phyloP scores from a whole-genome alignment of 331 rosid species.

The Erythrophleum ivorense region DNA sequence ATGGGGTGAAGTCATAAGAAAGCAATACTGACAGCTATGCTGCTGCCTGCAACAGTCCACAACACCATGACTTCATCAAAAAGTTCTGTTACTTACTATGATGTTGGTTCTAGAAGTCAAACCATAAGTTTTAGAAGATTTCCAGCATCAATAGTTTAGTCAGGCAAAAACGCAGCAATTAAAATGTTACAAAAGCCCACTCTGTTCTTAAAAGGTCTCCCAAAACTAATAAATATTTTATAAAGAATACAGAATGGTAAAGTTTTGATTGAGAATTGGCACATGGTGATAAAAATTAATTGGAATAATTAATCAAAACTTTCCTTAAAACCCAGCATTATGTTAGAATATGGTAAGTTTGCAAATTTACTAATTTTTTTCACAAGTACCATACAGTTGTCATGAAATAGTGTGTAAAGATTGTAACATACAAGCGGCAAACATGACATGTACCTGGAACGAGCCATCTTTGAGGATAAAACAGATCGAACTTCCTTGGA shows the following conservation, averaged over 20 bases:
- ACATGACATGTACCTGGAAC: constrained; percentile 71
- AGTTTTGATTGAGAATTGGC: background rate
- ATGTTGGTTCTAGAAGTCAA: background rate
- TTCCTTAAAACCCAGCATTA: background rate
- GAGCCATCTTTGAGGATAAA: constrained; percentile 73
- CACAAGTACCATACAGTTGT: background rate
- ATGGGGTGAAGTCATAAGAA: background rate
- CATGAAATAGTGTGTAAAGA: background rate
- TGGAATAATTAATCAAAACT: background rate
- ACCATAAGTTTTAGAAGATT: background rate
- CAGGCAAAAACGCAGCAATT: background rate
- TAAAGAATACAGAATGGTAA: background rate
- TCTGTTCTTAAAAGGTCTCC: background rate
- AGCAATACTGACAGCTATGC: background rate
- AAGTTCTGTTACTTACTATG: background rate
- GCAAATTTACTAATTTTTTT: constrained; percentile 15
- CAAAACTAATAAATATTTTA: background rate
- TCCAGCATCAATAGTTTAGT: background rate
- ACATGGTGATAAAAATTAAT: constrained; percentile 12
- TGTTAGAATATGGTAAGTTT: constrained; percentile 1
- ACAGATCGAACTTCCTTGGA: constrained; percentile 93
- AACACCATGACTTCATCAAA: background rate
- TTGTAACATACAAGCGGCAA: background rate
- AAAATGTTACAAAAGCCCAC: background rate
- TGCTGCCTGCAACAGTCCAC: background rate